Evolutionary conservation across 495 filamentous ascomycete genomes (phyloP).

Genomic region (Aspergillus cristatus): DNA sequence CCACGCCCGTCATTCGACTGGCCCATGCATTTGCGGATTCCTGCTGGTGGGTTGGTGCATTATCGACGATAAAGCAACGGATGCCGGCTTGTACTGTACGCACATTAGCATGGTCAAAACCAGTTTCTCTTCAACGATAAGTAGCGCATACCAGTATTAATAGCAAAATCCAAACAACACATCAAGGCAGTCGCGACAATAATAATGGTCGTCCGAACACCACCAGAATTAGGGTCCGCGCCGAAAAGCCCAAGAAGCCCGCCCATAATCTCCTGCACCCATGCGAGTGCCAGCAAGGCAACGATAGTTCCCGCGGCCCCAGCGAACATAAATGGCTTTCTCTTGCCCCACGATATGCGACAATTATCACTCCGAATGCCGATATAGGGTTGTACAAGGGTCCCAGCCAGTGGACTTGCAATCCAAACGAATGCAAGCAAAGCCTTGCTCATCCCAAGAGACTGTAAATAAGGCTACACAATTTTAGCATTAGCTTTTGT

Average conservation of each 20-base stretch:
- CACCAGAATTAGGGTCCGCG: constrained; percentile 48
- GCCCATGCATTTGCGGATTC: constrained; percentile 85
- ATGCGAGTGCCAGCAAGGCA: constrained; percentile 66
- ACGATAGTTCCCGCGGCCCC: constrained; percentile 65
- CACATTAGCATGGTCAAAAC: not conserved
- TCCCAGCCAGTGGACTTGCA: constrained; percentile 77
- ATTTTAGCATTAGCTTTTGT: not conserved
- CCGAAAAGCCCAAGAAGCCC: constrained; percentile 66
- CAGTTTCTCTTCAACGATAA: not conserved
- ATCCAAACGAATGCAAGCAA: constrained; percentile 94
- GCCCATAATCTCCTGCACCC: constrained; percentile 69
- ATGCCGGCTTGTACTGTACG: constrained; percentile 71
- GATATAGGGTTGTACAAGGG: constrained; percentile 87
- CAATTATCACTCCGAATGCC: constrained; percentile 87
- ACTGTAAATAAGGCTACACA: constrained; percentile 51
- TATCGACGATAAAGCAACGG: constrained; percentile 84
- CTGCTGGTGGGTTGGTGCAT: constrained; percentile 81
- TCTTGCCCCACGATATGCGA: constrained; percentile 68
- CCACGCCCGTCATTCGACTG: constrained; percentile 66
- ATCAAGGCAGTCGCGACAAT: constrained; percentile 70
- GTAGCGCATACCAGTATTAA: constrained; percentile 66
- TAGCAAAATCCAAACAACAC: constrained; percentile 80
- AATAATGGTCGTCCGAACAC: constrained; percentile 53
- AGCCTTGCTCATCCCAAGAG: constrained; percentile 84
- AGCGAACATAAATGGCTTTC: constrained; percentile 80